A percentile compares a stretch with the other conserved stretches of the same genome.
These are phyloP conservation scores for Saccharomyces pastorianus DNA, from an alignment of 1,139 yeast species.

Conservation along the genomic window DNA sequence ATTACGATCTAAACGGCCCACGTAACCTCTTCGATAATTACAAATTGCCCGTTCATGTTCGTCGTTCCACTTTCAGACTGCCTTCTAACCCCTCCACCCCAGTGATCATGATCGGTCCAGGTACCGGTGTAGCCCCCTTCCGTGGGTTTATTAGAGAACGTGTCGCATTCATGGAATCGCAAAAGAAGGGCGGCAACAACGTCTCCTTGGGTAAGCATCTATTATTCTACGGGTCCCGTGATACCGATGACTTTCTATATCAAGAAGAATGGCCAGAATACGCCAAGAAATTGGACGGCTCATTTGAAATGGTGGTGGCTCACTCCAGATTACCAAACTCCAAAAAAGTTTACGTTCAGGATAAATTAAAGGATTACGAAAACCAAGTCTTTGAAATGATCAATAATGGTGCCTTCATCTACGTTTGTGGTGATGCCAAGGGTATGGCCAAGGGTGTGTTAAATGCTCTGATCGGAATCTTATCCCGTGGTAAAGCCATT, in stretches of 20 bases:
- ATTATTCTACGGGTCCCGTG: slow-evolving; percentile 83
- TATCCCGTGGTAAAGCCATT: slow-evolving; percentile 46
- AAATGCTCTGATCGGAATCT: slow-evolving; percentile 53
- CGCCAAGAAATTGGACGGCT: slow-evolving; percentile 52
- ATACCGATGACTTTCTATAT: slow-evolving; percentile 69
- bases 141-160: slow-evolving; percentile 89
- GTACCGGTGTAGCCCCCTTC: slow-evolving; percentile 97
- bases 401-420: slow-evolving; percentile 72
- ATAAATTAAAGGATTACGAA: slow-evolving; percentile 53
- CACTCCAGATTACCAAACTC: slow-evolving; percentile 65
- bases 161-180: slow-evolving; percentile 46
- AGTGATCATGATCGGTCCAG: slow-evolving; percentile 90
- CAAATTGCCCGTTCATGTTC: slow-evolving; percentile 82
- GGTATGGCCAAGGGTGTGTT: slow-evolving; percentile 97
- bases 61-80: slow-evolving; percentile 89
- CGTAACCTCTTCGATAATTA: slow-evolving; percentile 47
- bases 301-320: slow-evolving; percentile 70
- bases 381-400: slow-evolving; percentile 53
- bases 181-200: slow-evolving; percentile 29
- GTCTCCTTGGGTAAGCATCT: slow-evolving; percentile 62
- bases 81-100: slow-evolving; percentile 82
- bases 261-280: slow-evolving; percentile 80
- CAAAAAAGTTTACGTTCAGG: slow-evolving; percentile 82
- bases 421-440: slow-evolving; percentile 96
- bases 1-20: slow-evolving; percentile 76